Conservation (phyloP, 169 alveolate genomes). For the Prorocentrum cordatum region DNA sequence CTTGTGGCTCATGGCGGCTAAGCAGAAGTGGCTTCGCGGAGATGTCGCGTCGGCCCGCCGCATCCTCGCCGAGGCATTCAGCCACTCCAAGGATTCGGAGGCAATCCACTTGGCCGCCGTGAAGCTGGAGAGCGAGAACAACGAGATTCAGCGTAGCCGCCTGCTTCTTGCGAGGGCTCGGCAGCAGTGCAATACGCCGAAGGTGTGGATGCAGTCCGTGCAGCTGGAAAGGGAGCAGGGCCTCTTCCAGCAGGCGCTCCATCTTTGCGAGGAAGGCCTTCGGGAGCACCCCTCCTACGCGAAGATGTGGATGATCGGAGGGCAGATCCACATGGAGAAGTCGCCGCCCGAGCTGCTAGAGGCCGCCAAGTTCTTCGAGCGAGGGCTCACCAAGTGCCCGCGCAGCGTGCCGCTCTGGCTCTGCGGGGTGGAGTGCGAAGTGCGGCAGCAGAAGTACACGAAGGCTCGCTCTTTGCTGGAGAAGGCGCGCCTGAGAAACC, state of each 20-base stretch:
- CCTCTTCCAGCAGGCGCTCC: slow-evolving; percentile 29
- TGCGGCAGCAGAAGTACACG: slow-evolving; percentile 79
- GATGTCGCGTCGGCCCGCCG: slow-evolving; percentile 84
- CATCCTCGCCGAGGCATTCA: slow-evolving; percentile 83
- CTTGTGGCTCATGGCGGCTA: slow-evolving; percentile 88
- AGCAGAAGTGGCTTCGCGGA: slow-evolving; percentile 85
- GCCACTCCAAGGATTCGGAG: slow-evolving; percentile 83
- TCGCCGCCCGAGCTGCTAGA: neutral
- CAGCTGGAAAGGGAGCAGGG: slow-evolving; percentile 85
- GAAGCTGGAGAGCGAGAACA: slow-evolving; percentile 86
- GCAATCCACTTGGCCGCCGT: neutral
- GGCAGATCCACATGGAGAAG: slow-evolving; percentile 81
- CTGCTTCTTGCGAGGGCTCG: slow-evolving; percentile 78
- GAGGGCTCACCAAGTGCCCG: slow-evolving; percentile 61
- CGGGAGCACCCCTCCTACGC: slow-evolving; percentile 80
- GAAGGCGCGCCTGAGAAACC: slow-evolving; percentile 55
- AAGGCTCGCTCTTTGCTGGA: slow-evolving; percentile 60
- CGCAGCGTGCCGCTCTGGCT: slow-evolving; percentile 82
- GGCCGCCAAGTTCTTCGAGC: slow-evolving; percentile 70
- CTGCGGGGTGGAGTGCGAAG: slow-evolving; percentile 82
- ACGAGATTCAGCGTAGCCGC: slow-evolving; percentile 89
- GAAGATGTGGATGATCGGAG: slow-evolving; percentile 88
- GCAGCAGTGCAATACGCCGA: slow-evolving; percentile 64
- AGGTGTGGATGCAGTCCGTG: slow-evolving; percentile 87
- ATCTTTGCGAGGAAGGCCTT: slow-evolving; percentile 56